phyloP scores from a whole-genome alignment of 1,284 basidiomycete genomes.

The Cutaneotrichosporon sp. region DNA sequence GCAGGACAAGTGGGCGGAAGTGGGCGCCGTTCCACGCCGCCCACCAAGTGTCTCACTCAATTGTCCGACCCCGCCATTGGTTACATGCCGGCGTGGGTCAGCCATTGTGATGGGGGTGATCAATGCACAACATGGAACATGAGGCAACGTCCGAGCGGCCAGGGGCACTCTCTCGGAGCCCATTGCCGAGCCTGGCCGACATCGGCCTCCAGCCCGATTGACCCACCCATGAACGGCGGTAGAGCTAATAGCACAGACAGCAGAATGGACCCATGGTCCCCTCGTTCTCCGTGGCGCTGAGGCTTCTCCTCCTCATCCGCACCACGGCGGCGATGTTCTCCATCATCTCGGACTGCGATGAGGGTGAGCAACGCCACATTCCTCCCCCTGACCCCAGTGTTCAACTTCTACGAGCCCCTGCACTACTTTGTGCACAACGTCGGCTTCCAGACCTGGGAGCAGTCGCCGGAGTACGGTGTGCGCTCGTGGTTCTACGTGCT shows the following conservation, averaged over 20 bases:
- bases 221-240: neutral
- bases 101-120: neutral
- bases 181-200: neutral
- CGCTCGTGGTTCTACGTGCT: slow-evolving; percentile 92
- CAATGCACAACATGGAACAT: slow-evolving; percentile 2
- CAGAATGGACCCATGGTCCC: slow-evolving; percentile 70
- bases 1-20: too few species aligned
- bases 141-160: slow-evolving; percentile 1
- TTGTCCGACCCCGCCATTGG: neutral
- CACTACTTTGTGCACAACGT: slow-evolving; percentile 81
- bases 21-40: neutral
- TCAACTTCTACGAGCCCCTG: slow-evolving; percentile 98
- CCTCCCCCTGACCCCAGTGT: slow-evolving; percentile 64
- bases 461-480: slow-evolving; percentile 84
- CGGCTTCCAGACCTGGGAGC: slow-evolving; percentile 98
- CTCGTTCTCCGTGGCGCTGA: slow-evolving; percentile 75
- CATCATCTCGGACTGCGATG: slow-evolving; percentile 96
- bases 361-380: slow-evolving; percentile 64
- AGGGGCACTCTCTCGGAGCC: neutral
- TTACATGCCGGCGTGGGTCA: neutral
- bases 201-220: neutral
- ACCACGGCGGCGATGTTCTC: slow-evolving; percentile 90
- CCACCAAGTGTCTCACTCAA: neutral
- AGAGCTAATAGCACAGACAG: slow-evolving; percentile 27
- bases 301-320: slow-evolving; percentile 78